Evolutionary conservation across 2,329 filamentous ascomycete species (phyloP), one percentile per base, ranked within the genome.

Genomic region (Exophiala sideris): DNA sequence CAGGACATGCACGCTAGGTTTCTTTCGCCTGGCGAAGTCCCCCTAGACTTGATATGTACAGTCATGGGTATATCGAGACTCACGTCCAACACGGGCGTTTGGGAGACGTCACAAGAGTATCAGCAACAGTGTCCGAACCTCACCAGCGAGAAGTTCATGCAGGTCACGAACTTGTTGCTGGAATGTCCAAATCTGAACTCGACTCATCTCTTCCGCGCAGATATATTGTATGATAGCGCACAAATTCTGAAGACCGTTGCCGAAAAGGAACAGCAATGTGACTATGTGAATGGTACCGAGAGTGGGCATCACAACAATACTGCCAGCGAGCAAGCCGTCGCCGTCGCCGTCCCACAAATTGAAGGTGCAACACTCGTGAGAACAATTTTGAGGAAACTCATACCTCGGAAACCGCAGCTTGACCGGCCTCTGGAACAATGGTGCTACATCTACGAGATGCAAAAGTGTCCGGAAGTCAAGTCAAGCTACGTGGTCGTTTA

Each of bases 341-440:
- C 42, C 6, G 59, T 58, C 5, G 58, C 61, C 18, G 61, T 66
- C 11, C 62, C 55, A 16, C 54, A 54, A 12, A 56, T 72, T 24
- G 16, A 63, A 5, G 67, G 64, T 5, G 73, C 72, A 44, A 48
- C 60, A 5, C 73, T 84, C 32, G 76, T 79, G 20, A 84, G 86
- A 60, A 83, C 83, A 1, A 77, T 96, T 16, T 81, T 96, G 6
- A 81, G 91, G 55, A 86, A 79, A 57, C 75, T 96, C 64, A 85
- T 96, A 44, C 92, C 92, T 2, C 79, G 92, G 47, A 96, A 96
- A 69, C 82, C 85, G 2, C 79, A 85, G 50, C 75, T 92, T 21
- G 92, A 97, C 69, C 74, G 77, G 16, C 78, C 86, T 1, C 71
- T 96, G 59, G 80, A 90, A 53, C 92, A 97, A 70, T 95, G 90